These are phyloP conservation scores for Phytophthora agathidicida DNA, from an alignment of 352 stramenopile species.

Conservation along the genomic window DNA sequence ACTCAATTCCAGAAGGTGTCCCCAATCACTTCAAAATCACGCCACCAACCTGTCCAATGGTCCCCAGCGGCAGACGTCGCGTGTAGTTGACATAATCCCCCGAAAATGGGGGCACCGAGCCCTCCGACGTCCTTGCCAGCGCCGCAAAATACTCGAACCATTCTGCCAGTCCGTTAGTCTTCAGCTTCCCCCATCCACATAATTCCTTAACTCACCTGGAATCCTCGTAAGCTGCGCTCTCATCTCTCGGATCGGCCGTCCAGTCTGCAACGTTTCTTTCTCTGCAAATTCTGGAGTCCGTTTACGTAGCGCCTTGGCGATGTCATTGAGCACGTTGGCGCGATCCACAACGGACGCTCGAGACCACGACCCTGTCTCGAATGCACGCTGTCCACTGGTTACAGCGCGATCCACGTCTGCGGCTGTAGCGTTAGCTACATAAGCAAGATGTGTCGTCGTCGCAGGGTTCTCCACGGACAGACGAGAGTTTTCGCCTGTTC, in stretches of 20 bases:
- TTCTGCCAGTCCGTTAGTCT: slow-evolving; percentile 32
- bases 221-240: slow-evolving; percentile 52
- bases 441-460: slow-evolving; percentile 48
- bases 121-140: slow-evolving; percentile 70
- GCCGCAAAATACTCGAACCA: slow-evolving; percentile 88
- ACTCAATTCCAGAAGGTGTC: background rate
- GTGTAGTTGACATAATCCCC: slow-evolving; percentile 64
- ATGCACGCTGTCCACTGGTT: slow-evolving; percentile 34
- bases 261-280: slow-evolving; percentile 67
- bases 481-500: slow-evolving; percentile 13
- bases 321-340: slow-evolving; percentile 44
- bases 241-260: slow-evolving; percentile 69
- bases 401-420: slow-evolving; percentile 48
- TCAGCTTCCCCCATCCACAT: background rate
- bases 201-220: slow-evolving; percentile 25
- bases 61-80: slow-evolving; percentile 61
- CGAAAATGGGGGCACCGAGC: slow-evolving; percentile 66
- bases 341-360: slow-evolving; percentile 36
- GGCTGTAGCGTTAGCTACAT: slow-evolving; percentile 35
- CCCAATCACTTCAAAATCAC: background rate
- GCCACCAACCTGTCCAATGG: slow-evolving; percentile 49
- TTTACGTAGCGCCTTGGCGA: slow-evolving; percentile 42
- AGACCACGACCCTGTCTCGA: slow-evolving; percentile 42
- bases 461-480: slow-evolving; percentile 57
- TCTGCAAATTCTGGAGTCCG: slow-evolving; percentile 54